Percentiles rank a stretch among this genome's conserved stretches.
These are phyloP conservation scores for Dryas integrifolia DNA, from an alignment of 331 rosid genomes.

Conservation along the genomic window DNA sequence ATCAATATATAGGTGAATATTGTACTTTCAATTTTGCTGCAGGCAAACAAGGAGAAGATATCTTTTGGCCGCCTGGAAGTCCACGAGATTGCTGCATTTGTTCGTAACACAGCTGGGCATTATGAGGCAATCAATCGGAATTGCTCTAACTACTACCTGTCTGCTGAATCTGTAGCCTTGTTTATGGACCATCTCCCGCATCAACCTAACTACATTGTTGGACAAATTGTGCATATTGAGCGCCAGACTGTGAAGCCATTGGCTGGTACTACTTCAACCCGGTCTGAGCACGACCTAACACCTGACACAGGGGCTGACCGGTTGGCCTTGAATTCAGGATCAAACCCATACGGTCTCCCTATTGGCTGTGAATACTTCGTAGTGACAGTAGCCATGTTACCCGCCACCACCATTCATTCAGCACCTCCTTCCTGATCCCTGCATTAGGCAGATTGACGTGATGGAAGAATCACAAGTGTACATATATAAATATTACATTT, in stretches of 20 bases:
- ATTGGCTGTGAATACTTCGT: slow-evolving; percentile 87
- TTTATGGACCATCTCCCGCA: slow-evolving; percentile 74
- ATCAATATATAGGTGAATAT: background rate
- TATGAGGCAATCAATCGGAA: slow-evolving; percentile 80
- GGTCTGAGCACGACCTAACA: slow-evolving; percentile 41
- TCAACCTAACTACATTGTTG: slow-evolving; percentile 81
- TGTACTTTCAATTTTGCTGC: slow-evolving; percentile 38
- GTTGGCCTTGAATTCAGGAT: slow-evolving; percentile 93
- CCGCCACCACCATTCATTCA: slow-evolving; percentile 79
- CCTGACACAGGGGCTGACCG: slow-evolving; percentile 52
- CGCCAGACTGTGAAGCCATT: slow-evolving; percentile 63
- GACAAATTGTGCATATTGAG: slow-evolving; percentile 93
- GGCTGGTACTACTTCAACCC: slow-evolving; percentile 26
- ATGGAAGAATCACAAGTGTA: slow-evolving; percentile 84
- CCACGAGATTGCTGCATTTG: slow-evolving; percentile 85
- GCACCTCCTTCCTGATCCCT: slow-evolving; percentile 93
- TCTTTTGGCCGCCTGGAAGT: slow-evolving; percentile 75
- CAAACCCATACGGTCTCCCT: slow-evolving; percentile 83
- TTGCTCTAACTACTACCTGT: slow-evolving; percentile 69
- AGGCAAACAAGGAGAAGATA: slow-evolving; percentile 92
- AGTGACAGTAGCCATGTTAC: slow-evolving; percentile 91
- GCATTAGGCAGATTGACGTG: slow-evolving; percentile 67
- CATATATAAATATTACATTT: slow-evolving; percentile 41
- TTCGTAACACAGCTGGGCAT: slow-evolving; percentile 62
- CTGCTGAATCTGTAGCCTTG: slow-evolving; percentile 80